Percentiles rank a stretch among this genome's conserved stretches.
phyloP scores from a whole-genome alignment of 306 rosid species.

The Vigna mungo region DNA sequence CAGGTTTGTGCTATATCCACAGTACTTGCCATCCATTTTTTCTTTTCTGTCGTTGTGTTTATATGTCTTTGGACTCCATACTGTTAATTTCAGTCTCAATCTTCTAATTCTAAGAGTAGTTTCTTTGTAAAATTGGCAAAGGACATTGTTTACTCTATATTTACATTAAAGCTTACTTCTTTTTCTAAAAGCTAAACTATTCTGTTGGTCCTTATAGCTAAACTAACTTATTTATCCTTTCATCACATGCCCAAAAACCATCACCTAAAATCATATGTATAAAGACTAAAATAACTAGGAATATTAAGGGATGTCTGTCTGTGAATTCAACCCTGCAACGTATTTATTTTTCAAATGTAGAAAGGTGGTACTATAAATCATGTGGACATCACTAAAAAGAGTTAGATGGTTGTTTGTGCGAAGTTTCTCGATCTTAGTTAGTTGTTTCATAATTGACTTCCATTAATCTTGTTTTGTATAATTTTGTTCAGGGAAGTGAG shows the following conservation, averaged over 20 bases:
- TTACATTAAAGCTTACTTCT: not conserved
- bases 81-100: slow-evolving; percentile 3
- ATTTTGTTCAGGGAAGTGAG: slow-evolving; percentile 80
- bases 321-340: slow-evolving; percentile 14
- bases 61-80: slow-evolving; percentile 13
- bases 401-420: slow-evolving; percentile 2
- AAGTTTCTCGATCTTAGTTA: not conserved
- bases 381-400: not conserved
- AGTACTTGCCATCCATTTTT: not conserved
- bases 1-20: slow-evolving; percentile 56
- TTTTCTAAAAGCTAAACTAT: no score
- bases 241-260: no score
- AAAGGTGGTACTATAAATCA: slow-evolving; percentile 15
- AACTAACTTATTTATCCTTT: no score
- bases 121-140: slow-evolving; percentile 18
- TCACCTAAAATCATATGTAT: no score
- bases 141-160: not conserved
- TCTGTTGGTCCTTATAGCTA: no score
- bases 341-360: slow-evolving; percentile 17
- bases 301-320: slow-evolving; percentile 11
- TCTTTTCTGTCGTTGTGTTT: not conserved
- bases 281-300: not conserved
- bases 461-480: slow-evolving; percentile 37
- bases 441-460: slow-evolving; percentile 8
- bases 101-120: slow-evolving; percentile 20